Evolutionary conservation across 2,329 filamentous ascomycete species (phyloP).

Genomic region (Endothia cerciana): DNA sequence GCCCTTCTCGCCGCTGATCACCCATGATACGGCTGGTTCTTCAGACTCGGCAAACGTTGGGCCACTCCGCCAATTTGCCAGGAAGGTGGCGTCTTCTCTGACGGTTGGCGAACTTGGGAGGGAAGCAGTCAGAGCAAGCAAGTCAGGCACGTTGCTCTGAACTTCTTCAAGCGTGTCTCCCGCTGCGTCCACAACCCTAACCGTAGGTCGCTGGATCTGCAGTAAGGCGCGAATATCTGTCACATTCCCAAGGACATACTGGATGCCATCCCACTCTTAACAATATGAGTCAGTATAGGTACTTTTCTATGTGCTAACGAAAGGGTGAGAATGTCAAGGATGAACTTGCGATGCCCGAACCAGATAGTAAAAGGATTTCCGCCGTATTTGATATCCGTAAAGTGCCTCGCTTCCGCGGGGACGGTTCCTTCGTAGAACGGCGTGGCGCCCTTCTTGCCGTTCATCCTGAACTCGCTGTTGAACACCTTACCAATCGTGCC

Average conservation of each 20-base stretch:
- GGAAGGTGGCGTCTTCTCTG: constrained; percentile 42
- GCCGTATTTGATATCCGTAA: constrained; percentile 50
- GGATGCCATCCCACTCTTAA: constrained; percentile 47
- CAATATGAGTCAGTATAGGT: background rate
- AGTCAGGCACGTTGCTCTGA: constrained; percentile 34
- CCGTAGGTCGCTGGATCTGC: constrained; percentile 48
- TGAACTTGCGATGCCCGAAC: constrained; percentile 45
- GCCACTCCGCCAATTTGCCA: constrained; percentile 48
- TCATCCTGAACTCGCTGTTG: constrained; percentile 51
- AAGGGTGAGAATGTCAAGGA: background rate
- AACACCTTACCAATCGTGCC: constrained; percentile 56
- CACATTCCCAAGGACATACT: constrained; percentile 51
- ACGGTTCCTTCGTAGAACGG: constrained; percentile 39
- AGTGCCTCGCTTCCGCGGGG: constrained; percentile 48
- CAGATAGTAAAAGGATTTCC: constrained; percentile 49
- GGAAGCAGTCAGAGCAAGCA: constrained; percentile 39
- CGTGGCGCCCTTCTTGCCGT: constrained; percentile 37
- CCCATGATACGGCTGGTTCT: constrained; percentile 48
- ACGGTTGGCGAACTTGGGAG: constrained; percentile 35
- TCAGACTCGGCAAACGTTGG: constrained; percentile 44
- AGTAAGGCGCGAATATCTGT: constrained; percentile 44
- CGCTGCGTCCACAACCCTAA: constrained; percentile 40
- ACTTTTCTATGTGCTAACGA: constrained; percentile 37
- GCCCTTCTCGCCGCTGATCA: constrained; percentile 51
- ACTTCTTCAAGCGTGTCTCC: constrained; percentile 40